These are phyloP conservation scores for Podospora australis DNA, from an alignment of 495 filamentous ascomycete species.

Conservation along the genomic window DNA sequence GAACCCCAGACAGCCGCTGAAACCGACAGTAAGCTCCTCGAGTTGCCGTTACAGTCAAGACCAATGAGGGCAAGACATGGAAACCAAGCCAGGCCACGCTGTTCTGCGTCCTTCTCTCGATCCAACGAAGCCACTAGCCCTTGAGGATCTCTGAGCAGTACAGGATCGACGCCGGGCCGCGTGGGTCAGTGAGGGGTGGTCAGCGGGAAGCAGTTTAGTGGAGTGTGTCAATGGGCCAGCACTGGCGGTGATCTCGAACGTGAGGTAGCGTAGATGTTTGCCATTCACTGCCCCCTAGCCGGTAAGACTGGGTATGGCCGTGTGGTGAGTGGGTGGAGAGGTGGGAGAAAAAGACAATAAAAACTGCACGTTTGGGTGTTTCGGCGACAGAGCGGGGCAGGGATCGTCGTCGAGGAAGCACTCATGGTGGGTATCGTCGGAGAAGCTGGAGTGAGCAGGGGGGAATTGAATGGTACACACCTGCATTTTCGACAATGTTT, in stretches of 20 bases:
- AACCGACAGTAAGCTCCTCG: slow-evolving; percentile 12
- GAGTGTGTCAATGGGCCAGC: too few species aligned
- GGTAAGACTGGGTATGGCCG: slow-evolving; percentile 1
- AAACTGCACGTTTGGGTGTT: slow-evolving; percentile 7
- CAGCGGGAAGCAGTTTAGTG: too few species aligned
- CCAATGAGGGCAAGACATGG: slow-evolving; percentile 12
- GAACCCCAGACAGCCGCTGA: slow-evolving; percentile 10
- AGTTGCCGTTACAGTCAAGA: not conserved
- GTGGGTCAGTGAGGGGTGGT: too few species aligned
- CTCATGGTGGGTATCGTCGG: too few species aligned
- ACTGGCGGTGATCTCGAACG: too few species aligned
- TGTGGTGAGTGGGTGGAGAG: not conserved
- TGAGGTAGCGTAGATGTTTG: too few species aligned
- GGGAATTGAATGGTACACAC: too few species aligned
- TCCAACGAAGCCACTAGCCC: not conserved
- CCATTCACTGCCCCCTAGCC: too few species aligned
- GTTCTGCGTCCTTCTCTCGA: not conserved
- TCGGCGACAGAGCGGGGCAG: not conserved
- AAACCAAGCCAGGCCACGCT: slow-evolving; percentile 1
- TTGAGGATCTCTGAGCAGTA: not conserved
- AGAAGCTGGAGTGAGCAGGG: too few species aligned
- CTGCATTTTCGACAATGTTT: too few species aligned
- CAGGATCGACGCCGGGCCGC: not conserved
- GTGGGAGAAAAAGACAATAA: slow-evolving; percentile 1
- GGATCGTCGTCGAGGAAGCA: not conserved